These are phyloP conservation scores for Botrytis squamosa DNA, from an alignment of 2,329 filamentous ascomycete species.

Conservation along the genomic window DNA sequence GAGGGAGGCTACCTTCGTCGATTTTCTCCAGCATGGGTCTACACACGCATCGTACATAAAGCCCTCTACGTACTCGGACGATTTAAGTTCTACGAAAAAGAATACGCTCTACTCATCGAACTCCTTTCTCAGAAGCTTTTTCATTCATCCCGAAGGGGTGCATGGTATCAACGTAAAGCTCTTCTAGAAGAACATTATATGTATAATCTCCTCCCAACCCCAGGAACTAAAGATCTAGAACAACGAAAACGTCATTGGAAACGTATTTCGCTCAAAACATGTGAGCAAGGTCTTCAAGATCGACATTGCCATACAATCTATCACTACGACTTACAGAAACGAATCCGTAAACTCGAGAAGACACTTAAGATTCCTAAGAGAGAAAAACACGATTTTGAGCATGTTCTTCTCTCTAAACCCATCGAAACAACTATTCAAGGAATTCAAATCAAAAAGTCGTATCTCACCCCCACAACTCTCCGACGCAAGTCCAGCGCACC, in stretches of 20 bases:
- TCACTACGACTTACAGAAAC: constrained; percentile 92
- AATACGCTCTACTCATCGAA: constrained; percentile 72
- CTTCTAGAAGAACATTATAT: constrained; percentile 95
- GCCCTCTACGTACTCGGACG: constrained; percentile 75
- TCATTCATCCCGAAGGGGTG: constrained; percentile 77
- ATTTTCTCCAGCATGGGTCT: constrained; percentile 89
- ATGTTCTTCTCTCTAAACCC: constrained; percentile 75
- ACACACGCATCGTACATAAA: constrained; percentile 91
- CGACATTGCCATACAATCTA: constrained; percentile 86
- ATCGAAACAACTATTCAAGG: constrained; percentile 74
- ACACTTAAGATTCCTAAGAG: constrained; percentile 78
- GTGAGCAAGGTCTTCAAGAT: constrained; percentile 83
- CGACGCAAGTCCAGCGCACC: constrained; percentile 15
- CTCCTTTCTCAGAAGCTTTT: constrained; percentile 81
- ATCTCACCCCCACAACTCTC: constrained; percentile 36
- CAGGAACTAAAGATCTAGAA: constrained; percentile 44
- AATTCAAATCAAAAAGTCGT: constrained; percentile 68
- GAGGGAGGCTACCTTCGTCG: constrained; percentile 87
- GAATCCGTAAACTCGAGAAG: constrained; percentile 87
- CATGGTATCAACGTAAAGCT: constrained; percentile 95
- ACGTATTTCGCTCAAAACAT: constrained; percentile 71
- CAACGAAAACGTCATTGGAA: constrained; percentile 81
- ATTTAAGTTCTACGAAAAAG: constrained; percentile 74
- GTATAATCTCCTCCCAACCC: constrained; percentile 51
- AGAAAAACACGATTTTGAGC: constrained; percentile 88